A percentile compares a stretch with the other conserved stretches of the same genome.
These are phyloP conservation scores for Fusarium tupiense DNA, from an alignment of 2,329 filamentous ascomycete species.

Conservation along the genomic window DNA sequence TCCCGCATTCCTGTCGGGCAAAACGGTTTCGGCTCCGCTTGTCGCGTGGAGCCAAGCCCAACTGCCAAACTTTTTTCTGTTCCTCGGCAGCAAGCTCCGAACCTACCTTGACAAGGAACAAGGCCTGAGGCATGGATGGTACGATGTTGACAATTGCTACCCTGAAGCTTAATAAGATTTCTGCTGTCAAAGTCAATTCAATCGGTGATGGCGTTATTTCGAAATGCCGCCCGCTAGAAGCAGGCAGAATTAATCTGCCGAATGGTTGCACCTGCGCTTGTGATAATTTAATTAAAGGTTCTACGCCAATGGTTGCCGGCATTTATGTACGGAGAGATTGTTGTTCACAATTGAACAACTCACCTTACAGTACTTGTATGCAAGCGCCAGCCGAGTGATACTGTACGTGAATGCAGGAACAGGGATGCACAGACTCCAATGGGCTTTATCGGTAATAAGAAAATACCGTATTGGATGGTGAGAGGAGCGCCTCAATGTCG, in stretches of 20 bases:
- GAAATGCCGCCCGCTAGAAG: neutral
- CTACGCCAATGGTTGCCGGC: neutral
- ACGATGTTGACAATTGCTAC: constrained; percentile 2
- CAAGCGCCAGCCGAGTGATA: neutral
- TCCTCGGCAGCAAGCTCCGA: constrained; percentile 13
- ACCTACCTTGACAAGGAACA: neutral
- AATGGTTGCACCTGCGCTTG: neutral
- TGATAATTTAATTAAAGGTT: no score
- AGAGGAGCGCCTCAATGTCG: neutral
- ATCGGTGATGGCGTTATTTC: neutral
- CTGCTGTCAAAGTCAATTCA: neutral
- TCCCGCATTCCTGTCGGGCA: constrained; percentile 6
- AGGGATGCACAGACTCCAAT: constrained; percentile 7
- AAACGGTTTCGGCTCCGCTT: constrained; percentile 4
- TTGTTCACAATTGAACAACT: neutral
- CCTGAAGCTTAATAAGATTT: neutral
- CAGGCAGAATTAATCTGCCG: neutral
- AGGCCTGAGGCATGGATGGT: neutral
- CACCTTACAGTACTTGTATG: neutral
- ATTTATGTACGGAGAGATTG: neutral
- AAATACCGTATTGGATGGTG: neutral
- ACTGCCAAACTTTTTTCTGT: neutral
- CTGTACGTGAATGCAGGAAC: constrained; percentile 14
- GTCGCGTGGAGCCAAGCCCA: constrained; percentile 2
- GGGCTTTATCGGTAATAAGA: neutral